These are phyloP conservation scores for Poa annua DNA, from an alignment of 176 grass and related monocot species.

Conservation along the genomic window DNA sequence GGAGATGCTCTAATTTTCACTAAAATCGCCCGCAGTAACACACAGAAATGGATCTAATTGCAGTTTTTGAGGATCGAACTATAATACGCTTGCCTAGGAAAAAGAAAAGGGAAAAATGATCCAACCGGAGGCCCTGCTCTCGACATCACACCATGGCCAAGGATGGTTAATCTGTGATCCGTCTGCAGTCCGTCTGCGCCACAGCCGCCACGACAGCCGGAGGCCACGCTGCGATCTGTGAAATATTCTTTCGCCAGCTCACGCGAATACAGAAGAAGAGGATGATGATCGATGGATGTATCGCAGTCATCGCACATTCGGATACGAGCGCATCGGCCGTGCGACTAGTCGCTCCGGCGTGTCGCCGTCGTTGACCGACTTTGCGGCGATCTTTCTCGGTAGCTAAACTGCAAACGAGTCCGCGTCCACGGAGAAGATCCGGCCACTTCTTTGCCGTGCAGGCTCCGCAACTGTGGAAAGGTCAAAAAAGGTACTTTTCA, in stretches of 20 bases:
- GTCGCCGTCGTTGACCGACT: conserved; percentile 41
- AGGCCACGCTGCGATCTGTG: not conserved
- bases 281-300: not conserved
- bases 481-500: not conserved
- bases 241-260: conserved; percentile 5
- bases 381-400: not conserved
- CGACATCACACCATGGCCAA: not conserved
- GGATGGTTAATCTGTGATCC: not conserved
- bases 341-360: not conserved
- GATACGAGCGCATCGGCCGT: not conserved
- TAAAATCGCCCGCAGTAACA: not conserved
- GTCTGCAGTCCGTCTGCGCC: not conserved
- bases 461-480: not conserved
- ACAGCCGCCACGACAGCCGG: not conserved
- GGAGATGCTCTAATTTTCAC: no score
- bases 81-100: no score
- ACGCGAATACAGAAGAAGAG: not conserved
- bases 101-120: no score
- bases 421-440: not conserved
- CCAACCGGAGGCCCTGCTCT: not conserved
- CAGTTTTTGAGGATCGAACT: no score
- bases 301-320: not conserved
- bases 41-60: not conserved
- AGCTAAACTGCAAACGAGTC: not conserved
- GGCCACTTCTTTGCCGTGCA: conserved; percentile 34